Base-by-base conservation (phyloP, 2,329 filamentous ascomycete species). In the Fusarium sp. region DNA sequence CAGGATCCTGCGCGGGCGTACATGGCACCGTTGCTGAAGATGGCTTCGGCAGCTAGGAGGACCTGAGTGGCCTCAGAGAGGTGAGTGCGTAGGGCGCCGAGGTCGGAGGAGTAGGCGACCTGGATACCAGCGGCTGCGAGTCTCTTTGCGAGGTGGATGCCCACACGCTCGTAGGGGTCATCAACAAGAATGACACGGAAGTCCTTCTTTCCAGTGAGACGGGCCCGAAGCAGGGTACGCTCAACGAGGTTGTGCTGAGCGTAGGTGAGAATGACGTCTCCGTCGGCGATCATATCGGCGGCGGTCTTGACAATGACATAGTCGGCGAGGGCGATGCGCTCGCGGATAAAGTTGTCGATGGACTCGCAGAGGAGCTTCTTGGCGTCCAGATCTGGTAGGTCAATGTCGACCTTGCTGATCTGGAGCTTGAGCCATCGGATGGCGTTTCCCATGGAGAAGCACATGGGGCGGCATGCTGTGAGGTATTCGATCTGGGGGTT, bases 401-500 rank as follows among this genome's bases (percentile, higher is more conserved):
- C 93, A 45, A 96, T 95, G 78, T 98, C 95, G 68, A 98, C 92
- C 77, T 95, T 95, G 78, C 94, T 93, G 80, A 99, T 96, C 79
- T 95, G 91, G 57, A 98, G 90, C 86, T 99, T 99, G 59, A 99
- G 89, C 88, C 95, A 96, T 64, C 97, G 91, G 80, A 99, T 97
- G 38, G 95, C 95, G 82, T 98, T 99, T 70, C 97, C 97, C 92
- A 98, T 98, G 71, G 94, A 95, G 83, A 98, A 97, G 75, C 94
- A 97, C 84, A 99, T 94, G 37, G 97, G 95, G n/a, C 97, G 92
- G 80, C 95, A 98, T 76, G 95, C 95, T 69, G 94, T 94, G 70
- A 99, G 89, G 80, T 97, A 98, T 74, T 97, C 95, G 80, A 99
- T 98, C 84, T 99, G 97, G 40, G 95, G 94, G 79, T 95, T 97